Evolutionary conservation across 169 alveolate species (phyloP).

Genomic region (Cyclospora cayetanensis): DNA sequence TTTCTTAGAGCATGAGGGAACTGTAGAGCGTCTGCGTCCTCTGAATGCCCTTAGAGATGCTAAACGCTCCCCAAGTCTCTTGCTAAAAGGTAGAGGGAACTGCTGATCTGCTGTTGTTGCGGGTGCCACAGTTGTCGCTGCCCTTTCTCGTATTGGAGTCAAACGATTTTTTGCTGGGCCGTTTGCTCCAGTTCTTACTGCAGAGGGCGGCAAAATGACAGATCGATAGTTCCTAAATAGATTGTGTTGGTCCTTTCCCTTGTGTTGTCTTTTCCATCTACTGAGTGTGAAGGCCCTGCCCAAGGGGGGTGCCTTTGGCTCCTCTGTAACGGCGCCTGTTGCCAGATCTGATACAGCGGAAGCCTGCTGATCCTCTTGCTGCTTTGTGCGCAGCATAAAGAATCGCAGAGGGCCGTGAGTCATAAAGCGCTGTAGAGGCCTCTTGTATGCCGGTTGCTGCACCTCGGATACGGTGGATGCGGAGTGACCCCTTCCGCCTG

Average conservation of each 20-base stretch:
- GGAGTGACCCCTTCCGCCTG: neutral
- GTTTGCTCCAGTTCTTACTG: conserved; percentile 24
- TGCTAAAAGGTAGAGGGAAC: neutral
- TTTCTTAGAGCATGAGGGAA: neutral
- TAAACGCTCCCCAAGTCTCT: conserved; percentile 21
- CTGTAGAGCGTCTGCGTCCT: conserved; percentile 21
- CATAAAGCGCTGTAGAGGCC: neutral
- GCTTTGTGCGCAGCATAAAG: conserved; percentile 7
- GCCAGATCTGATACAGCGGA: neutral
- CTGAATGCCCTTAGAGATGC: neutral
- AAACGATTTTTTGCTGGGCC: neutral
- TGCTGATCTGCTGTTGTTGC: conserved; percentile 36
- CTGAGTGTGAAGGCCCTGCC: neutral
- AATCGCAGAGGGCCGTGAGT: neutral
- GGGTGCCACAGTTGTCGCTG: neutral
- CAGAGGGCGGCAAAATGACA: neutral
- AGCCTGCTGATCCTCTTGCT: conserved; percentile 4
- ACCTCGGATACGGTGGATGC: neutral
- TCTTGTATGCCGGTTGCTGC: conserved; percentile 34
- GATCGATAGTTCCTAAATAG: neutral
- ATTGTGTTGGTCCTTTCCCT: neutral
- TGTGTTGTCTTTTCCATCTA: neutral
- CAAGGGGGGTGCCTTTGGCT: neutral
- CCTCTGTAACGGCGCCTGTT: neutral
- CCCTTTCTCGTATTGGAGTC: neutral